Conservation (phyloP, 2,329 filamentous ascomycete genomes). For the Madurella mycetomatis region DNA sequence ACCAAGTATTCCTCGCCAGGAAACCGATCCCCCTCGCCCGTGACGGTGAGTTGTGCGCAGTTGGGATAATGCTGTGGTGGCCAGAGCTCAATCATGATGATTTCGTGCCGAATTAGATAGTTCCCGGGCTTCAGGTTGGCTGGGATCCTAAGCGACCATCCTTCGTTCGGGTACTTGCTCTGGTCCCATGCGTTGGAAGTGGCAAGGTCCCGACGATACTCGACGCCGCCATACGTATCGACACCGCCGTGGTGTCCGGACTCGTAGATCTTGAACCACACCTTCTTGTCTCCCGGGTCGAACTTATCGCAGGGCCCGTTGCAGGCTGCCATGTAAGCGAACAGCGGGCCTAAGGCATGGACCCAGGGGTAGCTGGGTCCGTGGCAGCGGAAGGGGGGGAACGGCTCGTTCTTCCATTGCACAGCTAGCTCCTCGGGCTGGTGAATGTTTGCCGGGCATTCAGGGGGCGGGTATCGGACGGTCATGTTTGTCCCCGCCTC, state of each 20-base stretch:
- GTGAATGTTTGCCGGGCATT: conserved; percentile 1
- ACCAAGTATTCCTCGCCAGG: conserved; percentile 4
- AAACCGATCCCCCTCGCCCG: not conserved
- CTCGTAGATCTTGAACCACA: conserved; percentile 4
- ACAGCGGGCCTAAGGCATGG: conserved; percentile 27
- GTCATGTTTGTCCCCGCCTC: conserved; percentile 3
- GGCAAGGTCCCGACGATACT: too few species aligned
- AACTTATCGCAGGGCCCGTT: conserved; percentile 26
- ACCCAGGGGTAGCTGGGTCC: conserved; percentile 4
- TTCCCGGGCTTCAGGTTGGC: conserved; percentile 42
- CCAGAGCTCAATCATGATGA: conserved; percentile 32
- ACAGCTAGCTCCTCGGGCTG: not conserved
- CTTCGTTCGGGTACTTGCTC: not conserved
- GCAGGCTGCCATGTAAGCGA: conserved; percentile 35
- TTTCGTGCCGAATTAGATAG: conserved; percentile 50
- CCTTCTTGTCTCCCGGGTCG: not conserved
- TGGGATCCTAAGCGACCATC: conserved; percentile 45
- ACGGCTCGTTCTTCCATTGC: not conserved
- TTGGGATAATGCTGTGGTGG: conserved; percentile 7
- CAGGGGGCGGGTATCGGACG: not conserved
- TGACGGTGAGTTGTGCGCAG: conserved; percentile 3
- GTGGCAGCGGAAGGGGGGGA: not conserved
- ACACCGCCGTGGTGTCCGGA: not conserved
- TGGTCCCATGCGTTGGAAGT: too few species aligned
- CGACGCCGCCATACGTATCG: too few species aligned